Base-by-base conservation (phyloP, 805 yeast species). In the Hanseniaspora mollemarum region DNA sequence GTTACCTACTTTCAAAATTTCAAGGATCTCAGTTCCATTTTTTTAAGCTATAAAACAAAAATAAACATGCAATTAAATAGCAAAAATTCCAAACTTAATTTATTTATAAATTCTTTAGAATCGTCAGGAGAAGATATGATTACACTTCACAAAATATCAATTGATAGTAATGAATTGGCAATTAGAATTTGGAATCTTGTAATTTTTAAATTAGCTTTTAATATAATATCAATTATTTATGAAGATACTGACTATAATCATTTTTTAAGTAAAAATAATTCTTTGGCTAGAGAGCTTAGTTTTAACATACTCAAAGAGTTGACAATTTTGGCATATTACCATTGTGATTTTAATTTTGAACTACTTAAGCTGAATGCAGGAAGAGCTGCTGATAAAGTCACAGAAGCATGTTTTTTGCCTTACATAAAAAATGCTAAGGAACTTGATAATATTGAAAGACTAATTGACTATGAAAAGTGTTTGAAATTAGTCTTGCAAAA, bases 201-300 rank as follows among this genome's bases (percentile, higher is more conserved):
- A 19, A 61, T 63, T 15, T 65, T 65, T 16, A 61, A 59, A 42
- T 57, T 64, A 9, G 60, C 64, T 1, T 55, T 64, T 24, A 61
- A 64, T 43, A 56, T 62, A n/a, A 54, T 64, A 9, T 59, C 64
- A 2, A 61, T 64, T 12, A 61, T 63, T 9, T 62, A 59, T 51
- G 67, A 63, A 50, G 60, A 62, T 51, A 59, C 60, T 40, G 63
- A 63, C 13, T 61, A 60, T 38, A 59, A 60, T 12, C 54, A 51
- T 28, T 59, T 64, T 2, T 18, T 19, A n/a, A 32, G 33, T 16
- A 35, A 33, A 16, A 39, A 51, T 15, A 22, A 44, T 1, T 44
- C 45, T 7, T 18, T 40, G n/a, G 60, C 61, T 6, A 54, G 56
- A 35, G 53, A 51, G 4, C 56, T 63, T 18, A 63, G 62, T 38